phyloP scores from a whole-genome alignment of 164 flowering plant species.

The Liquidambar formosana region DNA sequence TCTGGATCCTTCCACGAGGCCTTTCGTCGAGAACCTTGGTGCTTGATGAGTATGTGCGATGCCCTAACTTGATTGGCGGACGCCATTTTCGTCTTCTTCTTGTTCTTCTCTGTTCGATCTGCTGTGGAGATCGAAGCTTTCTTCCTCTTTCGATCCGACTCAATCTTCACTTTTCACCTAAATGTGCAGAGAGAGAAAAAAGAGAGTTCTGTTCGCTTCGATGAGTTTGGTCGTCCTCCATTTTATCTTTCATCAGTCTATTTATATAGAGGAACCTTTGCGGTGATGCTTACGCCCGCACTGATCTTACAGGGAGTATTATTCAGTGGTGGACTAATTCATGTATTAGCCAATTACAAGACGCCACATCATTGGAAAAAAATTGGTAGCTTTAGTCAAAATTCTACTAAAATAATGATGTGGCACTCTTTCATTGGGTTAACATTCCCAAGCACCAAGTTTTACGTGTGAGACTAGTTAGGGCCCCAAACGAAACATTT shows the following conservation, averaged over 20 bases:
- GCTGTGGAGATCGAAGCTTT: conserved; percentile 37
- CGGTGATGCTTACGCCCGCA: too few relatives aligned
- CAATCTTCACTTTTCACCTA: conserved; percentile 33
- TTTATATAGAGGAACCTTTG: too few relatives aligned
- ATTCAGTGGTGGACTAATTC: too few relatives aligned
- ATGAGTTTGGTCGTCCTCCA: neutral
- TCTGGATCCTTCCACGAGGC: conserved; percentile 99
- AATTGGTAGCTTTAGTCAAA: too few relatives aligned
- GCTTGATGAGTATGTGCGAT: conserved; percentile 83
- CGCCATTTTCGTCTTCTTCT: conserved; percentile 30
- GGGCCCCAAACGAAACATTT: too few relatives aligned
- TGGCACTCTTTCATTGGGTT: too few relatives aligned
- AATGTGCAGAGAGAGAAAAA: neutral
- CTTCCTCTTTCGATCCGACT: conserved; percentile 63
- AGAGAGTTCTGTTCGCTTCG: neutral
- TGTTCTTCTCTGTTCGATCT: conserved; percentile 30
- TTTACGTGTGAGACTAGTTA: too few relatives aligned
- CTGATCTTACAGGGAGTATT: too few relatives aligned
- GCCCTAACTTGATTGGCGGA: conserved; percentile 41
- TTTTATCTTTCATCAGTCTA: neutral
- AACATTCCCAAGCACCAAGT: too few relatives aligned
- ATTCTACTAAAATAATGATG: too few relatives aligned
- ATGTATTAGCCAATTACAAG: too few relatives aligned
- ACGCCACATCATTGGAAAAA: too few relatives aligned
- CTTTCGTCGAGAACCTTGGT: conserved; percentile 81